Conservation (phyloP, 73 alveolate genomes). For the Paramecium pentaurelia region DNA sequence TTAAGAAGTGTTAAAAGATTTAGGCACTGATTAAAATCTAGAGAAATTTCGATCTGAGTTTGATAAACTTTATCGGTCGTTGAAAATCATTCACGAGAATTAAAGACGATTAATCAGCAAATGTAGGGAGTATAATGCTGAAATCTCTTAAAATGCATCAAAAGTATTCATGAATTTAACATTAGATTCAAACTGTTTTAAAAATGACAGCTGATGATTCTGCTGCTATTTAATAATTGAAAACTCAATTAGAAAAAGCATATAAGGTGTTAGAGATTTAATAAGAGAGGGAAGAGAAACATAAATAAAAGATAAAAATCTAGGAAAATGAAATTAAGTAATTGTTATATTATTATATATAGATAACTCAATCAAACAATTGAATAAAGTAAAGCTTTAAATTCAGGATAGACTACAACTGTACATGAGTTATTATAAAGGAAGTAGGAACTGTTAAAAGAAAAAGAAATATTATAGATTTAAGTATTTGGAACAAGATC, state of each 20-base stretch:
- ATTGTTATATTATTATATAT: neutral
- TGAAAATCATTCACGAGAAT: constrained; percentile 82
- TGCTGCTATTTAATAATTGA: constrained; percentile 63
- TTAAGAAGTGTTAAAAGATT: constrained; percentile 80
- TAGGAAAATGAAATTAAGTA: constrained; percentile 46
- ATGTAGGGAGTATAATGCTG: constrained; percentile 89
- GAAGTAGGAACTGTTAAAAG: constrained; percentile 32
- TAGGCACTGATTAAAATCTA: constrained; percentile 82
- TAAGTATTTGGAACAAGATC: neutral
- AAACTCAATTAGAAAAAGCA: constrained; percentile 63
- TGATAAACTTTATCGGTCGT: constrained; percentile 80
- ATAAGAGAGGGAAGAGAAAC: constrained; percentile 58
- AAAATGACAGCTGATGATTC: constrained; percentile 81
- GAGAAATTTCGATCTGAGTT: constrained; percentile 83
- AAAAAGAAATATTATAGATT: neutral
- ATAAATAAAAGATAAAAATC: constrained; percentile 37
- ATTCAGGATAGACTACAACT: constrained; percentile 53
- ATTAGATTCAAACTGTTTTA: constrained; percentile 77
- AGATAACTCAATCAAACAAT: constrained; percentile 28
- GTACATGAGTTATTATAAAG: constrained; percentile 42
- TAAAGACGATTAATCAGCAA: constrained; percentile 85
- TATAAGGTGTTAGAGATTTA: constrained; percentile 53
- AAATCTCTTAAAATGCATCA: constrained; percentile 72
- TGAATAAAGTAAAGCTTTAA: constrained; percentile 40
- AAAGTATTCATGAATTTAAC: constrained; percentile 64